Evolutionary conservation across 768 basidiomycete species (phyloP), one percentile per base, ranked within the genome.

Genomic region (Chiua virens): DNA sequence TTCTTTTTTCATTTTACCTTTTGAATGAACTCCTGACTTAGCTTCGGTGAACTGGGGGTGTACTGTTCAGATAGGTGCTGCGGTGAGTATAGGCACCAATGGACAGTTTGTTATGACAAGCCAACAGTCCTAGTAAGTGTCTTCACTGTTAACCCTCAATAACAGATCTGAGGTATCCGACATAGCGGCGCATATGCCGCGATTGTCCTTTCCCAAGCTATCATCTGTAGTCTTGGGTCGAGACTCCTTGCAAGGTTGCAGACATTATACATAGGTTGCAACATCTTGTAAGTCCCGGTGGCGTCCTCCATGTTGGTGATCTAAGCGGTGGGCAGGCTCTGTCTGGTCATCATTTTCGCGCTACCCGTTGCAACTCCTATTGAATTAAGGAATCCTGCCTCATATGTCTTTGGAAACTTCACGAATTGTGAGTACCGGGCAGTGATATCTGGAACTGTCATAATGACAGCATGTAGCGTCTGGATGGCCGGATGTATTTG

Each of bases 231-330:
- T 57, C 70, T 88, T 15, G 85, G 80, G 17, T 87, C 87, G 2
- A 68, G 70, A n/a, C 56, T 83, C 18, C 69, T 91, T n/a, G 88
- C 86, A 1, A 74, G 85, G n/a, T 62, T 89, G 15, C 89, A 90
- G 61, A 80, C 74, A 10, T 66, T 76, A 13, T 77, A 72, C 42
- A 68, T 77, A 8, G 46, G 70, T 9, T 61, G 72, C 35, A 79
- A 79, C 53, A 63, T 77, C 5, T n/a, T 71, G 64, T 69, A 56
- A 45, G 70, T 55, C 13, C 4, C 8, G 7, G n/a, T 30, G 18
- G 30, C 34, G n/a, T n/a, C n/a, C 8, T 37, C 17, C 15, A 25
- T 13, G n/a, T 17, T 11, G 5, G 36, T 34, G 20, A 20, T 22
- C 37, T 55, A 48, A 38, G 11, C 6, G 15, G 9, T 25, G 25